These are phyloP conservation scores for Aspergillus sp. DNA, from an alignment of 2,329 filamentous ascomycete genomes.

Conservation along the genomic window DNA sequence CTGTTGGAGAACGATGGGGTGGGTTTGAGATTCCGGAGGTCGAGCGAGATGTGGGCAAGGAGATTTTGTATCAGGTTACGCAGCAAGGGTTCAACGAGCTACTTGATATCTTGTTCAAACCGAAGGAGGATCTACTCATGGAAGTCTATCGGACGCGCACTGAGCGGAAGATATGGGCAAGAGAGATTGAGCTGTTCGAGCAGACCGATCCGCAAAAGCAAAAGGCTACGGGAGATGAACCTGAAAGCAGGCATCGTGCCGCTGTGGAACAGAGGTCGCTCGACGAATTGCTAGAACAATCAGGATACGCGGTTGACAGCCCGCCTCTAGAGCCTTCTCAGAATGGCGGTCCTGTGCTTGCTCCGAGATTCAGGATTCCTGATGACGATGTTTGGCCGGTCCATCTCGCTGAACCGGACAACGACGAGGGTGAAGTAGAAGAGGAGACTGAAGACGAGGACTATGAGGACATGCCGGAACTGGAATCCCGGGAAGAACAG, in stretches of 20 bases:
- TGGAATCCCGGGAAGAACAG: background rate
- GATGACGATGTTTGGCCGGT: constrained; percentile 15
- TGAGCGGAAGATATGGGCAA: constrained; percentile 51
- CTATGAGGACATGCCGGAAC: background rate
- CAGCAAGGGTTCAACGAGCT: constrained; percentile 92
- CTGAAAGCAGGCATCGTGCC: constrained; percentile 1
- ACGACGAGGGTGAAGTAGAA: constrained; percentile 5
- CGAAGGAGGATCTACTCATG: constrained; percentile 69
- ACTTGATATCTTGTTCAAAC: constrained; percentile 76
- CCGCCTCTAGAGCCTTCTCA: constrained; percentile 15
- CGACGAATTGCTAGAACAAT: constrained; percentile 36
- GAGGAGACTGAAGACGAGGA: background rate
- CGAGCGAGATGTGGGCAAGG: constrained; percentile 75
- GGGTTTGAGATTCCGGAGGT: constrained; percentile 72
- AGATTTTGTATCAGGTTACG: constrained; percentile 84
- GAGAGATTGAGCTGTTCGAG: constrained; percentile 35
- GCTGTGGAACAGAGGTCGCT: constrained; percentile 27
- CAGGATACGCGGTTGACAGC: constrained; percentile 32
- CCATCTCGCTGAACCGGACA: constrained; percentile 18
- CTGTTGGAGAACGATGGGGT: constrained; percentile 63
- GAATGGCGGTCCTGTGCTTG: constrained; percentile 16
- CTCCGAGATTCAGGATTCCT: constrained; percentile 12
- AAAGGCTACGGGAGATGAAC: background rate
- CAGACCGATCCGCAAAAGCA: constrained; percentile 23
- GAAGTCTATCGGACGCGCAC: constrained; percentile 57